A percentile compares a stretch with the other conserved stretches of the same genome.
phyloP scores from a whole-genome alignment of 2,329 filamentous ascomycete genomes.

The Cladosporium sp. region DNA sequence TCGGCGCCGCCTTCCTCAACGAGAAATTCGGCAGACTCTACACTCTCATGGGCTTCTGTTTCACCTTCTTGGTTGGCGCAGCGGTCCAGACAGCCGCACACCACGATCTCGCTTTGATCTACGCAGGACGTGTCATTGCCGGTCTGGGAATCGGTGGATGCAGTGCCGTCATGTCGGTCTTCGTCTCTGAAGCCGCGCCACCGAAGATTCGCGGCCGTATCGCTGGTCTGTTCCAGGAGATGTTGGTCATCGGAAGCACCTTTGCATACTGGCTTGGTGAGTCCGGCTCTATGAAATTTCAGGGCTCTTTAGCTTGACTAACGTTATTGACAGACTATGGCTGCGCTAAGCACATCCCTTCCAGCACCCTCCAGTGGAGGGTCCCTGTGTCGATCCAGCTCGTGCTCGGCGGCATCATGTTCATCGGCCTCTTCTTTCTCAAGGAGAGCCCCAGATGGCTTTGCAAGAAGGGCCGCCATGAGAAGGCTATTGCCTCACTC shows the following conservation, averaged over 20 bases:
- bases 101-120: slow-evolving; percentile 58
- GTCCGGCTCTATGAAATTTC: background rate
- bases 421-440: slow-evolving; percentile 43
- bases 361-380: slow-evolving; percentile 35
- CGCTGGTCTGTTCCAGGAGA: slow-evolving; percentile 23
- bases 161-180: slow-evolving; percentile 58
- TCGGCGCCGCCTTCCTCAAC: slow-evolving; percentile 56
- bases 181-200: slow-evolving; percentile 59
- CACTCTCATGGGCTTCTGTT: slow-evolving; percentile 57
- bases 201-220: slow-evolving; percentile 55
- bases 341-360: slow-evolving; percentile 17
- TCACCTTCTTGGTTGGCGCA: slow-evolving; percentile 61
- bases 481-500: slow-evolving; percentile 57
- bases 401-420: slow-evolving; percentile 58
- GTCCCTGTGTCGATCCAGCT: slow-evolving; percentile 65
- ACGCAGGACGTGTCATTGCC: slow-evolving; percentile 54
- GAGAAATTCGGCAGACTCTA: slow-evolving; percentile 57
- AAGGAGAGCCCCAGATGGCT: slow-evolving; percentile 38
- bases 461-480: slow-evolving; percentile 49
- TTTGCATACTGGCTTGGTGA: slow-evolving; percentile 33
- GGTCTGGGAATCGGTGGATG: slow-evolving; percentile 55
- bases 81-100: slow-evolving; percentile 62
- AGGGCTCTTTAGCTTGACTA: background rate
- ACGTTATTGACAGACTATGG: slow-evolving; percentile 23
- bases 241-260: slow-evolving; percentile 26